Evolutionary conservation across 208 protist species (phyloP).

Genomic region (Sergeia podlipaevii): DNA sequence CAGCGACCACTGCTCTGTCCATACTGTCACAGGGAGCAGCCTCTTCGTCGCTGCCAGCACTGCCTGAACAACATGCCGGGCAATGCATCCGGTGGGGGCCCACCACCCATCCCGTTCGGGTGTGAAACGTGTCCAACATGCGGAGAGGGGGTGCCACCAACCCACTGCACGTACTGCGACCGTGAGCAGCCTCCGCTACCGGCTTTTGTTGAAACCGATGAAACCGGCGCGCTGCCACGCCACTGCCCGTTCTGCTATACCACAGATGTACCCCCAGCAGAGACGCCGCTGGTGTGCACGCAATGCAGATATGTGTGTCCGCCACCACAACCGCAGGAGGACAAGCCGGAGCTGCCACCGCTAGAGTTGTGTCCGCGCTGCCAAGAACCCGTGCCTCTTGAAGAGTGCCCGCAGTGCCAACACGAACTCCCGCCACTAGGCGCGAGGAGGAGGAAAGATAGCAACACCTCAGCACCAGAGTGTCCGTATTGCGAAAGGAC

Average conservation of each 20-base stretch:
- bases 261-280: constrained; percentile 1
- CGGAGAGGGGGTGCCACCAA: not conserved
- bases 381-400: too few relatives aligned
- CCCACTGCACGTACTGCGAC: constrained; percentile 4
- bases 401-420: too few relatives aligned
- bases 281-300: constrained; percentile 6
- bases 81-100: not conserved
- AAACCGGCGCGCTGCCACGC: not conserved
- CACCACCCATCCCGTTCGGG: too few relatives aligned
- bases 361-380: too few relatives aligned
- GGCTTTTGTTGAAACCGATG: constrained; percentile 10
- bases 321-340: too few relatives aligned
- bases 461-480: too few relatives aligned
- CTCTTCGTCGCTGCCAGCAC: not conserved
- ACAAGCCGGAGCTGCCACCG: too few relatives aligned
- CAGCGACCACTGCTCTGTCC: not conserved
- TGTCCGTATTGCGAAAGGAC: too few relatives aligned
- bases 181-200: constrained; percentile 12
- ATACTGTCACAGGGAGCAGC: not conserved
- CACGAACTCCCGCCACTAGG: too few relatives aligned
- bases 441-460: too few relatives aligned
- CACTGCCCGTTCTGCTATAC: constrained; percentile 10
- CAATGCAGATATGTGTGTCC: too few relatives aligned
- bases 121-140: not conserved
- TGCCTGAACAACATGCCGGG: not conserved